phyloP scores from a whole-genome alignment of 1,284 basidiomycete species.

The Trichosporon sp. region DNA sequence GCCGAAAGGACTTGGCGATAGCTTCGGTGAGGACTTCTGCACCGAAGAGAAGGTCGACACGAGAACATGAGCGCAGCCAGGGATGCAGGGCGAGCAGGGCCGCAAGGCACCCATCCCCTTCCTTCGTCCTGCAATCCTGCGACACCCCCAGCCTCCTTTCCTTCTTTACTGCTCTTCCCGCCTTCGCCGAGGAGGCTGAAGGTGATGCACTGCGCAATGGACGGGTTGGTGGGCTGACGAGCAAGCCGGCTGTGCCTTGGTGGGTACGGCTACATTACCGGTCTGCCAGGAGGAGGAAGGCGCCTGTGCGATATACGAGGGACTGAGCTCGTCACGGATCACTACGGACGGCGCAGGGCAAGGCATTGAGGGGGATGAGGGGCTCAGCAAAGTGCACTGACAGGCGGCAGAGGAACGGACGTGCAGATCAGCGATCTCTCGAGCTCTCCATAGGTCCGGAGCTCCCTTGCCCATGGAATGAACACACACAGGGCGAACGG shows the following conservation, averaged over 20 bases:
- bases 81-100: background rate
- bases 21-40: background rate
- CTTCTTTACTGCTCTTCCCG: background rate
- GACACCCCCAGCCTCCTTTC: conserved; percentile 1
- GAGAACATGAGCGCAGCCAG: conserved; percentile 11
- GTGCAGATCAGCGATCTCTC: conserved; percentile 2
- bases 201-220: background rate
- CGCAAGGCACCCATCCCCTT: background rate
- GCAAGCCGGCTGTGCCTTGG: background rate
- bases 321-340: background rate
- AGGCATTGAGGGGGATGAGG: background rate
- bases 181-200: background rate
- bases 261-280: background rate
- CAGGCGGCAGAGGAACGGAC: background rate
- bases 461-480: background rate
- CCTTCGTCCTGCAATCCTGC: background rate
- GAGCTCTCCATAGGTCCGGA: background rate
- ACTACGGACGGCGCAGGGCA: background rate
- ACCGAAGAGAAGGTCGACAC: background rate
- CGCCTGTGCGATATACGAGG: background rate
- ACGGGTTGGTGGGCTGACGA: background rate
- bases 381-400: conserved; percentile 6
- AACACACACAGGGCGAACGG: background rate
- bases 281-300: background rate
- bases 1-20: background rate